These are phyloP conservation scores for Lolium perenne DNA, from an alignment of 176 grass and related monocot species.

Conservation along the genomic window DNA sequence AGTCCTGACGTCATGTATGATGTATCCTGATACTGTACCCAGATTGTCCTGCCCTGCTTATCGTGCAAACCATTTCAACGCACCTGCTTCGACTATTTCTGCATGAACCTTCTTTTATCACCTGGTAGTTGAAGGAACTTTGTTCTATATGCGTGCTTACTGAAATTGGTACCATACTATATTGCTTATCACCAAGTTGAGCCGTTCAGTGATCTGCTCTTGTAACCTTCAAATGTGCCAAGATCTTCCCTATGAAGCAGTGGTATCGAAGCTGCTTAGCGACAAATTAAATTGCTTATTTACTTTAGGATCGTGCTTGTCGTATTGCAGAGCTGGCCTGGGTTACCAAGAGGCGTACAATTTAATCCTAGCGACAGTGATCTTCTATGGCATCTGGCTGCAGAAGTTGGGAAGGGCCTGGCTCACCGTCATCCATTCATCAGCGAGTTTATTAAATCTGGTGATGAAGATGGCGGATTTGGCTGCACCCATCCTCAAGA, in stretches of 20 bases:
- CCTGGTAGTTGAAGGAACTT: neutral
- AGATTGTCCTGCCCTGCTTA: neutral
- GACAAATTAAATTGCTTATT: conserved; percentile 17
- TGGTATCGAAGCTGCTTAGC: neutral
- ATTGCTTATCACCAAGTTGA: neutral
- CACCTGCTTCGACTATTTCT: neutral
- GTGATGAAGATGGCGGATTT: conserved; percentile 54
- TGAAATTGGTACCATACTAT: neutral
- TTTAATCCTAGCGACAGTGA: conserved; percentile 78
- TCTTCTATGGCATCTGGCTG: conserved; percentile 81
- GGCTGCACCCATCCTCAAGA: conserved; percentile 61
- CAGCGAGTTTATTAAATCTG: conserved; percentile 65
- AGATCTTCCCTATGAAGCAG: neutral
- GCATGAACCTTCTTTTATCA: neutral
- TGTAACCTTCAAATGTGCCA: neutral
- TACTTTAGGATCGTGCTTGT: conserved; percentile 31
- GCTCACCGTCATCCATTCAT: conserved; percentile 80
- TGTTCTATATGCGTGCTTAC: neutral
- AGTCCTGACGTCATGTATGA: neutral
- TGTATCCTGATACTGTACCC: neutral
- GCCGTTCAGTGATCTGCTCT: neutral
- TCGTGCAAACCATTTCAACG: neutral
- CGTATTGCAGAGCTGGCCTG: conserved; percentile 64
- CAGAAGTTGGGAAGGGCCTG: conserved; percentile 63
- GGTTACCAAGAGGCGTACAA: conserved; percentile 81